phyloP scores from a whole-genome alignment of 2,329 filamentous ascomycete species.

The Pseudogymnoascus sp. region DNA sequence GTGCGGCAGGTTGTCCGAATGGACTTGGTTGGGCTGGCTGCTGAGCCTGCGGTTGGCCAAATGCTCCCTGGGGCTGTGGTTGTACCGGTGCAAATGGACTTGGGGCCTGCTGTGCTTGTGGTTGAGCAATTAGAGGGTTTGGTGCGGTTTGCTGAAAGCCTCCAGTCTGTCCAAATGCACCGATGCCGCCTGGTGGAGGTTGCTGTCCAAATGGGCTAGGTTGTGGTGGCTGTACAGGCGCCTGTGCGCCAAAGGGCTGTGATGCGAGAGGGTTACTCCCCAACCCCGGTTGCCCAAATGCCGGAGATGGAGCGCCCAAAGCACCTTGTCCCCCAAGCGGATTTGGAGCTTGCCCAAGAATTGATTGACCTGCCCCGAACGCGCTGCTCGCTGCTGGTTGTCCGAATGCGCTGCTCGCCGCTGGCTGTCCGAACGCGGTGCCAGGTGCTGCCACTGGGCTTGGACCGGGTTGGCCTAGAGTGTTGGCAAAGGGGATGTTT shows the following conservation, averaged over 20 bases:
- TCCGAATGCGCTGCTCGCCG: constrained; percentile 30
- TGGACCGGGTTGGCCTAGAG: constrained; percentile 25
- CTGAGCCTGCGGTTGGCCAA: constrained; percentile 4
- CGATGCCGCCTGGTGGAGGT: constrained; percentile 21
- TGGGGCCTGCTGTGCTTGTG: neutral
- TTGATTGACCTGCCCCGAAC: constrained; percentile 34
- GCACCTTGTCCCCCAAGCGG: constrained; percentile 24
- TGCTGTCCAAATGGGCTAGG: constrained; percentile 37
- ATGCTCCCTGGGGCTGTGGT: neutral
- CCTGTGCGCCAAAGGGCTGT: constrained; percentile 10
- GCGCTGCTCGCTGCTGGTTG: constrained; percentile 16
- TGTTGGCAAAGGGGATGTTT: constrained; percentile 14
- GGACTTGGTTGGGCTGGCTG: neutral
- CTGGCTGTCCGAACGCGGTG: no score
- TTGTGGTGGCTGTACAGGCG: constrained; percentile 25
- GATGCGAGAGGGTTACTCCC: constrained; percentile 10
- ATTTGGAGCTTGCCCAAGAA: constrained; percentile 28
- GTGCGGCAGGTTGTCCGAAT: constrained; percentile 7
- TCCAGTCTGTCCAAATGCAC: neutral
- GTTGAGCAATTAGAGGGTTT: constrained; percentile 19
- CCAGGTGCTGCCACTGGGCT: neutral
- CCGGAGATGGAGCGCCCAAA: constrained; percentile 22
- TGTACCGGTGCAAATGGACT: neutral
- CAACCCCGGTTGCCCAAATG: neutral
- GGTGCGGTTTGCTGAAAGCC: constrained; percentile 30